phyloP scores from a whole-genome alignment of 441 rosid species.

The Adansonia grandidieri region DNA sequence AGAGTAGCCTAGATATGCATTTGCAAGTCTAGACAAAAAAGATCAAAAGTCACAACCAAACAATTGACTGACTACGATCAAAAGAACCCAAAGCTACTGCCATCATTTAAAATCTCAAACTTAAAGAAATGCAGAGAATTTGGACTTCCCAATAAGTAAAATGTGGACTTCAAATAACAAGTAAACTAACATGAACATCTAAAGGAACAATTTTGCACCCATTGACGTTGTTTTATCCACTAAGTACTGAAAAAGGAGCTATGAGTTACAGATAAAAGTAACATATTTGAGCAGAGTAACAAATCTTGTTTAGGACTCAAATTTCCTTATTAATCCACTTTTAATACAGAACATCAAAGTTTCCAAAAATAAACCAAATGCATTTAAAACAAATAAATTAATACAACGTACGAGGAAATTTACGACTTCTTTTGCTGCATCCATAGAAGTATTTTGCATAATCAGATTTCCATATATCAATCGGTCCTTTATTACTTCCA shows the following conservation, averaged over 20 bases:
- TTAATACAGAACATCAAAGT: neutral
- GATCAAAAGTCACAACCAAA: neutral
- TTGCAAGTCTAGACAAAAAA: neutral
- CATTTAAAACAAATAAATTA: neutral
- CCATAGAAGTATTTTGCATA: slow-evolving; percentile 68
- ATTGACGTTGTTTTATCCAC: neutral
- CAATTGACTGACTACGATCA: neutral
- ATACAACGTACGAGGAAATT: slow-evolving; percentile 58
- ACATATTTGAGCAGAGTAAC: slow-evolving; percentile 8
- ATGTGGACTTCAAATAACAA: neutral
- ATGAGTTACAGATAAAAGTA: neutral
- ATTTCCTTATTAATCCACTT: slow-evolving; percentile 13
- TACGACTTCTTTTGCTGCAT: slow-evolving; percentile 81
- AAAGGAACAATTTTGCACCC: slow-evolving; percentile 2
- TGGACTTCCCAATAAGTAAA: neutral
- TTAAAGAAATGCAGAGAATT: neutral
- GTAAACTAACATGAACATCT: slow-evolving; percentile 17
- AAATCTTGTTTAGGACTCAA: neutral
- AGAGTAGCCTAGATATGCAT: neutral
- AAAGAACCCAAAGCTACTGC: neutral
- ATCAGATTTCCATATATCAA: slow-evolving; percentile 91
- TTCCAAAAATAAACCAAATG: neutral
- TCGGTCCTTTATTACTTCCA: slow-evolving; percentile 52
- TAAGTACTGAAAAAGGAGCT: neutral
- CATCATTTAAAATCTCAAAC: neutral